Base-by-base conservation (phyloP, 345 rosid genomes). In the Arabidopsis suecica region DNA sequence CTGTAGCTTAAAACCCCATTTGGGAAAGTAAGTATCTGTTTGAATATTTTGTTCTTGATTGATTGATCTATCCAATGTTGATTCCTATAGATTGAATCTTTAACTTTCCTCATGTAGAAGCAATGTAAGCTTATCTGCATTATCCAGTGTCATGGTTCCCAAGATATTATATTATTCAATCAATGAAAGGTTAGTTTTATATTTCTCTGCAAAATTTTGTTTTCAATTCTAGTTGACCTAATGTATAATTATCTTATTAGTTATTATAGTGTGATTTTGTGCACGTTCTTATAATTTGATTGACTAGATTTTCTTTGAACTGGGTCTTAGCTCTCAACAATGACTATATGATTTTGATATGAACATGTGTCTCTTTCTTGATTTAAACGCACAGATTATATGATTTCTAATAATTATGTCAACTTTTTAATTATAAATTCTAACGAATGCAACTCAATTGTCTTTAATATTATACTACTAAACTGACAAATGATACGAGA, bases 71-170 rank as follows among this genome's bases (percentile, higher is more conserved):
- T 72, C 42, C 60, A 76, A 80, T 73, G 70, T 76, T 45, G 76
- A 78, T 89, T 82, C 88, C 69, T 79, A 49, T 62, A 78, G 61
- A 69, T 65, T 83, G 83, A 80, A 77, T 82, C 77, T 87, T 86
- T 81, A 50, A 75, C 79, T 86, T 84, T 67, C 91, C 93, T 81
- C 82, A 81, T 78, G 54, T 69, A 58, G 75, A 83, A 79, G 91
- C 85, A 85, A 68, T 3, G 57, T 75, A 58, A 82, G 61, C 72
- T 71, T 73, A 80, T 16, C 22, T 60, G 41, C 60, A 58, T 62
- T 63, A 60, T 58, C 50, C 37, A 28, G 6, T 23, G 14, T 57
- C 62, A 65, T 58, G 58, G 30, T 40, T 78, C 49, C 67, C 41
- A 58, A 16, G 7, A 47, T 3, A 50, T 44, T 49, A 7, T 5